Evolutionary conservation across 2,329 filamentous ascomycete species (phyloP), one percentile per base, ranked within the genome.

Genomic region (Furcasterigmium furcatum): DNA sequence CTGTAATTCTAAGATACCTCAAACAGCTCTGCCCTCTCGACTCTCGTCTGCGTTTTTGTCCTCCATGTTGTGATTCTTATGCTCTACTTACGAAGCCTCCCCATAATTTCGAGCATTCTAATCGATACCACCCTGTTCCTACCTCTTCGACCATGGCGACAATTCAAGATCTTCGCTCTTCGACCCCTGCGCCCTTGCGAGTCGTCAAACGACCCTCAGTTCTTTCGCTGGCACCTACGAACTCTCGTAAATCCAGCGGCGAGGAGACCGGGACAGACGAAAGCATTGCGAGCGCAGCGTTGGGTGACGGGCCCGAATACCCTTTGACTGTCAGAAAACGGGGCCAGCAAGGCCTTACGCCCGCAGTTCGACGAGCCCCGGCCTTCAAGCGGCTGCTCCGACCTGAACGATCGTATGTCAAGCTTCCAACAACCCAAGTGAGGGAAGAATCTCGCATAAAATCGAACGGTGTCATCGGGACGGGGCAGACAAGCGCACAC

Each of bases 141-240:
- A 27, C 24, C 32, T 35, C 16, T 35, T 18, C n/a, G 9, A 16
- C 34, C 34, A 36, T 36, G 34, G 16, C 18, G n/a, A 7, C 7
- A 7, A 18, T 36, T 16, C 5, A 19, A 18, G 9, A 36, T 19
- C n/a, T 36, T 9, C 34, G 34, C n/a, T 36, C 34, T 4, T 18
- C 34, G 5, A 36, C 34, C 9, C 34, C 75, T 16, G 65, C 65
- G 25, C 78, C 79, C 10, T 58, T 80, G 27, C 70, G 73, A 34
- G 75, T 81, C 55, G 58, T 71, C 55, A 81, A 78, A 56, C 62
- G 63, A 55, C 16, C 48, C 49, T 16, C 34, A 19, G 18, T 5
- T 18, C 6, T 18, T 9, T 36, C 9, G 43, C 43, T n/a, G 24
- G 32, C 10, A 40, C 40, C 21, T 27, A 27, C 21, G n/a, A 35